These are phyloP conservation scores for Boletus sp. DNA, from an alignment of 768 basidiomycete genomes.

Conservation along the genomic window DNA sequence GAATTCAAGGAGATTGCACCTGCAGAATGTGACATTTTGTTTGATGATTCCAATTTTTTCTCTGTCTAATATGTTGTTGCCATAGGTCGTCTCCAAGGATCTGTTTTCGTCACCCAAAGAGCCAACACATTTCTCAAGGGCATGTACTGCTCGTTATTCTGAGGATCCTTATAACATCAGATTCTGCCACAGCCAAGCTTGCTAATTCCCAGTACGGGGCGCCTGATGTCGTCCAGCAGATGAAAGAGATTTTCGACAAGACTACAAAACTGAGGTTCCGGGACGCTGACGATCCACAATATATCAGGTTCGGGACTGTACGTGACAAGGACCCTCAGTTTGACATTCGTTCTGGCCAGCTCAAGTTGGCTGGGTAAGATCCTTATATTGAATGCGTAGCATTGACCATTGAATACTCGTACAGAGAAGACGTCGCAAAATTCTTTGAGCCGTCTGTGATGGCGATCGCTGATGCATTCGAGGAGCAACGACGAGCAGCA, in stretches of 20 bases:
- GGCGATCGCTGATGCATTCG: conserved; percentile 34
- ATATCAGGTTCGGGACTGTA: conserved; percentile 37
- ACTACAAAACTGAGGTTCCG: conserved; percentile 40
- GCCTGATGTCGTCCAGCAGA: conserved; percentile 29
- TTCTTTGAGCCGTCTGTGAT: conserved; percentile 44
- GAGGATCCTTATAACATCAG: not conserved
- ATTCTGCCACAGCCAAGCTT: conserved; percentile 23
- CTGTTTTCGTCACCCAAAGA: conserved; percentile 33
- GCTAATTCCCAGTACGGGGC: conserved; percentile 27
- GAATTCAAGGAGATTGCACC: conserved; percentile 36
- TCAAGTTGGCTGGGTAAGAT: conserved; percentile 36
- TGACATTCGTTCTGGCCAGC: conserved; percentile 36
- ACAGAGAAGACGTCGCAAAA: conserved; percentile 34
- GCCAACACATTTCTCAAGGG: conserved; percentile 29
- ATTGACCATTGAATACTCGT: not conserved
- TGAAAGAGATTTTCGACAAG: conserved; percentile 35
- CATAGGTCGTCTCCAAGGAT: conserved; percentile 38
- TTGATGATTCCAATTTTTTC: not conserved
- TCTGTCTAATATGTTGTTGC: not conserved
- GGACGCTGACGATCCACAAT: conserved; percentile 31
- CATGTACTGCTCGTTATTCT: not conserved
- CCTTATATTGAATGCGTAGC: not conserved
- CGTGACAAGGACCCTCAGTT: conserved; percentile 33
- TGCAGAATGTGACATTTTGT: conserved; percentile 24
- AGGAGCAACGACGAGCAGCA: conserved; percentile 22